Conservation (phyloP, 2,329 filamentous ascomycete genomes). For the Fusarium nygamai region DNA sequence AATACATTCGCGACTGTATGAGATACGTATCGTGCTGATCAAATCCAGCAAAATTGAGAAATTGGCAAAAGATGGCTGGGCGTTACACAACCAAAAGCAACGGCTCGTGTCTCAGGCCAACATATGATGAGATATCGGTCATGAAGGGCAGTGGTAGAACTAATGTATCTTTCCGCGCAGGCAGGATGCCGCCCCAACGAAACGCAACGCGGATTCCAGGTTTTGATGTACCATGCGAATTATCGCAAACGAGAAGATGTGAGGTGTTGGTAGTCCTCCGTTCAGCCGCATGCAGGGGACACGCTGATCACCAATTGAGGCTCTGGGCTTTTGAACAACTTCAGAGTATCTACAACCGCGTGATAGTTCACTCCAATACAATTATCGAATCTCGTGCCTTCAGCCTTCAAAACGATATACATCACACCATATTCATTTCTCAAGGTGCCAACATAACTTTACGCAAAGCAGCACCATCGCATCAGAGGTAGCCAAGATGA, state of each 20-base stretch:
- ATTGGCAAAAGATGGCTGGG: not conserved
- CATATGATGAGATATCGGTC: not conserved
- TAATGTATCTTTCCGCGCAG: not conserved
- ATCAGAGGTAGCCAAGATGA: not conserved
- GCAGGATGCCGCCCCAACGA: not conserved
- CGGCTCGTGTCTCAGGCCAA: not conserved
- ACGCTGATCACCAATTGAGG: not conserved
- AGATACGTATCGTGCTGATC: not conserved
- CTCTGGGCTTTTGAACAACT: not conserved
- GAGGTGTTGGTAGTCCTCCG: not conserved
- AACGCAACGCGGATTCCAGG: not conserved
- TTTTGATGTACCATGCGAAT: not conserved
- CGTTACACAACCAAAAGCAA: not conserved
- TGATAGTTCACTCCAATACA: accelerated
- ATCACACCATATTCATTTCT: not conserved
- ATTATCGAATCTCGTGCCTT: not conserved
- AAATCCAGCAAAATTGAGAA: not conserved
- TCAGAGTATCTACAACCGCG: accelerated
- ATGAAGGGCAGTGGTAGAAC: not conserved
- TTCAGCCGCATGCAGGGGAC: not conserved
- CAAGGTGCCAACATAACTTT: accelerated
- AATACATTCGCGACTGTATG: not conserved
- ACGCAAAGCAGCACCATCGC: accelerated
- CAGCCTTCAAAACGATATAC: not conserved
- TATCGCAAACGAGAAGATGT: not conserved